Percentiles rank a stretch among this genome's conserved stretches.
phyloP scores from a whole-genome alignment of 768 basidiomycete species.

The Royoungia palumana region DNA sequence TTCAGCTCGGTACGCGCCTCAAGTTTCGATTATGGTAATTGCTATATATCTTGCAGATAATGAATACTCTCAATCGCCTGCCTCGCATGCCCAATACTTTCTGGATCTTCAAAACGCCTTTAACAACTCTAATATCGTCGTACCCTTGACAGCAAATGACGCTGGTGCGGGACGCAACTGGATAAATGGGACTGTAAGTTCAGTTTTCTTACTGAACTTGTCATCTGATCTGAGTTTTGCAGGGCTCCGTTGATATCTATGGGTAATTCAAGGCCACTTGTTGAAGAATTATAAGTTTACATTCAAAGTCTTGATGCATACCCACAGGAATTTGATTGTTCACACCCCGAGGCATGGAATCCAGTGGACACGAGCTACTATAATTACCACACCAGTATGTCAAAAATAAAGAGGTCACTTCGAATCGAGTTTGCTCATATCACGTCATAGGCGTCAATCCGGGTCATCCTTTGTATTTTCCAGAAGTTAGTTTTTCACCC shows the following conservation, averaged over 20 bases:
- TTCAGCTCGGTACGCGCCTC: conserved; percentile 48
- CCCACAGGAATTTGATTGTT: conserved; percentile 80
- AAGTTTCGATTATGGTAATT: background rate
- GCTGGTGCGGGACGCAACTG: conserved; percentile 56
- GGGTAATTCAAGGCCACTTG: conserved; percentile 41
- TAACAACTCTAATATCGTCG: conserved; percentile 52
- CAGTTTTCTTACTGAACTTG: background rate
- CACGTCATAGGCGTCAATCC: conserved; percentile 40
- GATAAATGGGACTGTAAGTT: conserved; percentile 62
- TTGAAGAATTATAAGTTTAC: background rate
- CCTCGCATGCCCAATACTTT: conserved; percentile 54
- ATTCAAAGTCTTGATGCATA: conserved; percentile 57
- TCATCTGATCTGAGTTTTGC: conserved; percentile 3
- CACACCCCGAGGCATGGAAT: conserved; percentile 63
- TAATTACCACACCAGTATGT: conserved; percentile 50
- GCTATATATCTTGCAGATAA: conserved; percentile 49
- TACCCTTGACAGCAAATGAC: conserved; percentile 76
- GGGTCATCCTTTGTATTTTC: conserved; percentile 65
- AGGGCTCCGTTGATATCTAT: conserved; percentile 69
- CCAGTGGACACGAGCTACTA: conserved; percentile 63
- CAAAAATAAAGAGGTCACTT: background rate
- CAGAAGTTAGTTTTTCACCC: conserved; percentile 44
- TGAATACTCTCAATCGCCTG: conserved; percentile 58
- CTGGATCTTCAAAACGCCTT: conserved; percentile 56
- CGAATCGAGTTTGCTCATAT: conserved; percentile 21